A percentile compares a stretch with the other conserved stretches of the same genome.
Conservation (phyloP, 1,139 yeast genomes). For the Casaregolazyma suthepensis region DNA sequence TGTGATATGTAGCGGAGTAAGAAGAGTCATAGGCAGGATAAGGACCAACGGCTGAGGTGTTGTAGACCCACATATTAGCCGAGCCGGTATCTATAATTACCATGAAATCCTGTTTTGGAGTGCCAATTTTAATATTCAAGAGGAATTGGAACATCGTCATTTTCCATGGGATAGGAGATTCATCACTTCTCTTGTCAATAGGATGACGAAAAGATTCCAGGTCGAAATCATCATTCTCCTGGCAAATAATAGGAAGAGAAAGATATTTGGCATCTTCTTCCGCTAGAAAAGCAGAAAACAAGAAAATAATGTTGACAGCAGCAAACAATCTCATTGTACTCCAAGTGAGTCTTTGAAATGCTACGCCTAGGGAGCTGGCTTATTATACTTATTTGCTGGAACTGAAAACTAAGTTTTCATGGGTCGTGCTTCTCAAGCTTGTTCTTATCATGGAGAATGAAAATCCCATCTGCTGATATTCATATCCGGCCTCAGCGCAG, state of each 20-base stretch:
- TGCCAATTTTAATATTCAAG: constrained; percentile 48
- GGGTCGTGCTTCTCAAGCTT: no score
- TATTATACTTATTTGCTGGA: background rate
- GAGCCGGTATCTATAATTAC: constrained; percentile 64
- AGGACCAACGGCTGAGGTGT: constrained; percentile 15
- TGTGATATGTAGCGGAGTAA: constrained; percentile 12
- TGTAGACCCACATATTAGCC: constrained; percentile 56
- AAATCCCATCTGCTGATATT: no score
- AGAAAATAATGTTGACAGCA: background rate
- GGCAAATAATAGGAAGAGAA: background rate
- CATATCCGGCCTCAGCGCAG: no score
- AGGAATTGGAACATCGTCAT: no score
- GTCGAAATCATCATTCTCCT: background rate
- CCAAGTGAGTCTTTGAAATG: background rate
- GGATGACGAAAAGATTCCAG: background rate
- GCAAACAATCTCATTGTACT: background rate
- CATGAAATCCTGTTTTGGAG: constrained; percentile 45
- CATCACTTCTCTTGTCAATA: background rate
- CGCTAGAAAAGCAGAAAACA: background rate
- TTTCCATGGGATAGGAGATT: no score
- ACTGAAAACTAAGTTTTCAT: background rate
- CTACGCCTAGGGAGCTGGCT: background rate
- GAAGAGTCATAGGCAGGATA: background rate
- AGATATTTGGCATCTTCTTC: background rate
- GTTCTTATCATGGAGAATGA: no score